phyloP scores from a whole-genome alignment of 75 land plant species.

The Picea sitchensis region DNA sequence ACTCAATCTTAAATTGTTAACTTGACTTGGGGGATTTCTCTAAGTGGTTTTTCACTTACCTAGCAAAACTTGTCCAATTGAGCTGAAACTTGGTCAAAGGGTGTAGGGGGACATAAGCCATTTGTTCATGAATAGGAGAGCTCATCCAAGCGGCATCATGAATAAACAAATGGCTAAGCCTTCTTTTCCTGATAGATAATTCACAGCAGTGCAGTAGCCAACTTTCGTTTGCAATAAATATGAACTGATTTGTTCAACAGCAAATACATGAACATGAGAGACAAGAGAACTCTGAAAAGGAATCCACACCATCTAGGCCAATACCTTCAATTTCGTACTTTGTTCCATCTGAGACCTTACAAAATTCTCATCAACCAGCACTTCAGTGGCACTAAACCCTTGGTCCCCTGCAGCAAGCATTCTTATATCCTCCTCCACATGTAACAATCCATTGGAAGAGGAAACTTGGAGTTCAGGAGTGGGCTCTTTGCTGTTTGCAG shows the following conservation, averaged over 20 bases:
- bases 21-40: too few relatives aligned
- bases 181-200: neutral
- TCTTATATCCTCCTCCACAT: slow-evolving; percentile 8
- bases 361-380: slow-evolving; percentile 26
- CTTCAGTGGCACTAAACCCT: slow-evolving; percentile 9
- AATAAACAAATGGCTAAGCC: too few relatives aligned
- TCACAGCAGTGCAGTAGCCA: neutral
- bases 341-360: slow-evolving; percentile 22
- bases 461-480: neutral
- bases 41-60: too few relatives aligned
- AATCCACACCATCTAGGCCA: slow-evolving; percentile 1
- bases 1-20: too few relatives aligned
- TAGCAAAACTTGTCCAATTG: too few relatives aligned
- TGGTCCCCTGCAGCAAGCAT: slow-evolving; percentile 11
- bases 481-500: neutral
- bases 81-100: too few relatives aligned
- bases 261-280: neutral
- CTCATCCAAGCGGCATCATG: too few relatives aligned
- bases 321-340: slow-evolving; percentile 3
- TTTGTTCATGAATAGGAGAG: too few relatives aligned
- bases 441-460: neutral
- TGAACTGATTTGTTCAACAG: neutral
- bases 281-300: neutral
- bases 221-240: neutral
- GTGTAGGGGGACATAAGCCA: too few relatives aligned